Base-by-base conservation (phyloP, 2,329 filamentous ascomycete species). In the Corynespora cassiicola region DNA sequence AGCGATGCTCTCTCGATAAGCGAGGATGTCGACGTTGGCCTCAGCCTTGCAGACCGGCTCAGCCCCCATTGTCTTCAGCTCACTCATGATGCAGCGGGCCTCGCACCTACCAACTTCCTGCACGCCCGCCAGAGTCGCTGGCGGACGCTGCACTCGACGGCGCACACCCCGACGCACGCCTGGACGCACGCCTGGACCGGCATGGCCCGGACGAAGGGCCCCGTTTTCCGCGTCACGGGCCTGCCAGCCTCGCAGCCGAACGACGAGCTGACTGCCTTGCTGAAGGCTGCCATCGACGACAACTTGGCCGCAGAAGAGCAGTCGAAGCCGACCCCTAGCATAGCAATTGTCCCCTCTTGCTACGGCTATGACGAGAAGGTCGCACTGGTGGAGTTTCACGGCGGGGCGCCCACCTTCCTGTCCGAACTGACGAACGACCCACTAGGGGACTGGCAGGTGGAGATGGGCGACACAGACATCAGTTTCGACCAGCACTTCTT, bases 1-100 rank as follows among this genome's bases (percentile, higher is more conserved):
- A 58, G 26, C 28, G 32, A 39, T 67, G 65, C 23, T 73, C 66
- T 10, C 22, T 19, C n/a, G n/a, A n/a, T n/a, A n/a, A n/a, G n/a
- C n/a, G n/a, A n/a, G n/a, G n/a, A n/a, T n/a, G n/a, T n/a, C n/a
- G n/a, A n/a, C n/a, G n/a, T n/a, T n/a, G n/a, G n/a, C n/a, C n/a
- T n/a, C n/a, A n/a, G n/a, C n/a, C n/a, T n/a, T n/a, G n/a, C n/a
- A n/a, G n/a, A n/a, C n/a, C n/a, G n/a, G n/a, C n/a, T n/a, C n/a
- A n/a, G n/a, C n/a, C n/a, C n/a, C n/a, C n/a, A n/a, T n/a, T n/a
- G n/a, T n/a, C n/a, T n/a, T n/a, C n/a, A n/a, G n/a, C n/a, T n/a
- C n/a, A n/a, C n/a, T n/a, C n/a, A n/a, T n/a, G n/a, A n/a, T n/a
- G n/a, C n/a, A n/a, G n/a, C n/a, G n/a, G n/a, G n/a, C n/a, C n/a